Evolutionary conservation across 2,329 filamentous ascomycete species (phyloP).

Genomic region (Didymella sp.): DNA sequence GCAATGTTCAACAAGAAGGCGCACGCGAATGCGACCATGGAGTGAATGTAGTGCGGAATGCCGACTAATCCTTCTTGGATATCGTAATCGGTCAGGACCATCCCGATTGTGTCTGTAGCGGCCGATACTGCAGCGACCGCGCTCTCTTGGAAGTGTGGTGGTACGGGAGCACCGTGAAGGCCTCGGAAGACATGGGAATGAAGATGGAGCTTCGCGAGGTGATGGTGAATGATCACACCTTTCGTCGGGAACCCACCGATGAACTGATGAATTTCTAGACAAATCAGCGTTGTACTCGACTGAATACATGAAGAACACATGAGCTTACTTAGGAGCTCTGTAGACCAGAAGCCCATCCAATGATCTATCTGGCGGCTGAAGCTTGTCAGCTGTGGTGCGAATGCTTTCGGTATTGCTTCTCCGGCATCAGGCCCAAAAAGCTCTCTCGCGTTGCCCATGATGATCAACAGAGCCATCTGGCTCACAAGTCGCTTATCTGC

Average conservation of each 20-base stretch:
- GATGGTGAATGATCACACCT: slow-evolving; percentile 60
- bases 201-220: slow-evolving; percentile 62
- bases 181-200: slow-evolving; percentile 59
- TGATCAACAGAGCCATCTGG: slow-evolving; percentile 65
- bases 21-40: slow-evolving; percentile 62
- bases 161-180: slow-evolving; percentile 57
- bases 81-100: slow-evolving; percentile 54
- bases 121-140: slow-evolving; percentile 58
- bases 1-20: slow-evolving; percentile 61
- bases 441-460: slow-evolving; percentile 63
- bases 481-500: slow-evolving; percentile 65
- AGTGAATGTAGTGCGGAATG: slow-evolving; percentile 60
- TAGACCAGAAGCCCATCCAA: slow-evolving; percentile 60
- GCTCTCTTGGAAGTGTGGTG: slow-evolving; percentile 56
- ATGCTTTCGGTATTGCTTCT: slow-evolving; percentile 59
- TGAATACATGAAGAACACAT: not conserved
- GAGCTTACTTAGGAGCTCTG: slow-evolving; percentile 52
- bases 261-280: slow-evolving; percentile 52
- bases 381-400: slow-evolving; percentile 59
- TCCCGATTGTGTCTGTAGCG: slow-evolving; percentile 55
- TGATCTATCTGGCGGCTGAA: slow-evolving; percentile 55
- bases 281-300: slow-evolving; percentile 25
- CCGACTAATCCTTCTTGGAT: slow-evolving; percentile 52
- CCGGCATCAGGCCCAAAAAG: slow-evolving; percentile 64
- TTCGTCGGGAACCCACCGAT: slow-evolving; percentile 59